Conservation (phyloP, 2,329 filamentous ascomycete species). For the Penicillium italicum region DNA sequence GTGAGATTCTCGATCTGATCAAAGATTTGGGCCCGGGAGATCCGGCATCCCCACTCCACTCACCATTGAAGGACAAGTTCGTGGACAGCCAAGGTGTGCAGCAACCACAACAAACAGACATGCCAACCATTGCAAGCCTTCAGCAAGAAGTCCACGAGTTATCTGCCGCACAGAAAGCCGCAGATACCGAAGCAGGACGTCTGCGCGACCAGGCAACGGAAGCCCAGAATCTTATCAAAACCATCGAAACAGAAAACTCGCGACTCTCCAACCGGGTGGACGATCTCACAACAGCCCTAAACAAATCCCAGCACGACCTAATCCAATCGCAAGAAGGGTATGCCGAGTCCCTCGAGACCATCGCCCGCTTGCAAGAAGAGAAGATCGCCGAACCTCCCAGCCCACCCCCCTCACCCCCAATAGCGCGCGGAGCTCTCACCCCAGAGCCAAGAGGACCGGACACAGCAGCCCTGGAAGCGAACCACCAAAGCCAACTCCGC, state of each 20-base stretch:
- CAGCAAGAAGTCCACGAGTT: conserved; percentile 32
- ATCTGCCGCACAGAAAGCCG: conserved; percentile 26
- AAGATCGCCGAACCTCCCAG: conserved; percentile 29
- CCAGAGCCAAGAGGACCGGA: conserved; percentile 8
- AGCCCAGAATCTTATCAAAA: conserved; percentile 36
- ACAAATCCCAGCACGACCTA: conserved; percentile 32
- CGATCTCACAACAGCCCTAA: conserved; percentile 33
- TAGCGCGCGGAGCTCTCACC: conserved; percentile 5
- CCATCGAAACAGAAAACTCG: conserved; percentile 40
- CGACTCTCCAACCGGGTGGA: conserved; percentile 35
- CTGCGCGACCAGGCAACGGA: conserved; percentile 38
- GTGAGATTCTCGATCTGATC: conserved; percentile 40
- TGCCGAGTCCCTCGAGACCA: conserved; percentile 30
- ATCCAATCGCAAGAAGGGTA: conserved; percentile 31
- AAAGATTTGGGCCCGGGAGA: conserved; percentile 31
- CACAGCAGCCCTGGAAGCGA: conserved; percentile 27
- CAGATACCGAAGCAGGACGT: conserved; percentile 36
- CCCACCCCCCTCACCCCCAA: conserved; percentile 30
- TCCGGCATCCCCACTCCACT: conserved; percentile 11
- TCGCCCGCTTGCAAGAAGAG: conserved; percentile 30
- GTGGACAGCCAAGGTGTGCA: conserved; percentile 20
- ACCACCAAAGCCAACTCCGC: conserved; percentile 36
- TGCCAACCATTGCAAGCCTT: conserved; percentile 20
- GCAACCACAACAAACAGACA: conserved; percentile 18
- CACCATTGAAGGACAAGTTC: conserved; percentile 19